A percentile compares a stretch with the other conserved stretches of the same genome.
These are phyloP conservation scores for Fusarium globosum DNA, from an alignment of 2,329 filamentous ascomycete species.

Conservation along the genomic window DNA sequence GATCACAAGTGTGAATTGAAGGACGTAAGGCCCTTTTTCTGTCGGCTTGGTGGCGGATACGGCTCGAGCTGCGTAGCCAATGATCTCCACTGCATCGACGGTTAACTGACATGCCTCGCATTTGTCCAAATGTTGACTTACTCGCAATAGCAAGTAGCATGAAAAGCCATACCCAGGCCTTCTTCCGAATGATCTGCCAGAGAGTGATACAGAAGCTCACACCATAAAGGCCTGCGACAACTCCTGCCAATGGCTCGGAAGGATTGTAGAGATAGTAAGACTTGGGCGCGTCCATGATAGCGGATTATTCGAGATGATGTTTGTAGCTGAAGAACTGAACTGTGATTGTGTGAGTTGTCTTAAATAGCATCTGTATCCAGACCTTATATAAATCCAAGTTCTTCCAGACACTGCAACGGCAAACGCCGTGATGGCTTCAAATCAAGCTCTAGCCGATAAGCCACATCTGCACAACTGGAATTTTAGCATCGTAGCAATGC, in stretches of 20 bases:
- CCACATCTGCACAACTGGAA: conserved; percentile 11
- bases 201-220: conserved; percentile 28
- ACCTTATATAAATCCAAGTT: conserved; percentile 1
- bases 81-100: conserved; percentile 13
- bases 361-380: too few species aligned
- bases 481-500: conserved; percentile 3
- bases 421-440: not conserved
- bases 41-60: conserved; percentile 28
- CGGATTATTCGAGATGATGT: not conserved
- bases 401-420: not conserved
- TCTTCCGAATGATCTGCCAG: conserved; percentile 34
- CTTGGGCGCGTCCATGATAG: conserved; percentile 11
- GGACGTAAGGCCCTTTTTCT: conserved; percentile 28
- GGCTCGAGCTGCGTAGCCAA: conserved; percentile 32
- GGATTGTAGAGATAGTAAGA: conserved; percentile 36
- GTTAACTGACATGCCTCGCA: not conserved
- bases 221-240: conserved; percentile 33
- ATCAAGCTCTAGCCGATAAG: not conserved
- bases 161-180: conserved; percentile 35
- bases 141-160: conserved; percentile 35
- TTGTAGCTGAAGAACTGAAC: not conserved
- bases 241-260: conserved; percentile 28
- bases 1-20: conserved; percentile 40
- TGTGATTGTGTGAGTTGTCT: not conserved
- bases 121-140: not conserved